Base-by-base conservation (phyloP, 1,139 yeast species). In the Candida gigantensis region DNA sequence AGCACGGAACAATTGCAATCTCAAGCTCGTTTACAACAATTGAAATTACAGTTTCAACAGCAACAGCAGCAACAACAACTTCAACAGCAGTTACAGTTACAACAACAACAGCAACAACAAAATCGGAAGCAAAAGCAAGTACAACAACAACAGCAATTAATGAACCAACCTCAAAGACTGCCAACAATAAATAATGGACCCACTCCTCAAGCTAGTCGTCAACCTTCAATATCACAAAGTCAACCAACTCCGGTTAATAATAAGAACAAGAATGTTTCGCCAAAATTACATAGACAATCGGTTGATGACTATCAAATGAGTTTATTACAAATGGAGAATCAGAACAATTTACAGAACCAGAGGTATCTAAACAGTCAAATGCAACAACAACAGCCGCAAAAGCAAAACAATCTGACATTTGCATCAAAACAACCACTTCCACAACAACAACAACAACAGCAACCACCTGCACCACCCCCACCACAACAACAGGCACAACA, bases 241-340 rank as follows among this genome's bases (percentile, higher is more conserved):
- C 31, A 21, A 21, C 23, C 30, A 5, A 26, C 21, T 14, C 26
- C 29, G 10, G 29, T 21, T 5, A 32, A 25, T 7, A 15, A 15
- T 14, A 25, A 25, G 10, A 15, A 12, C 18, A 32, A 25, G 4
- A 21, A 16, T 13, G 34, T 24, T 16, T 25, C 34, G 3, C 31
- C 36, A 9, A 34, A 33, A 23, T 38, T 33, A 20, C 43, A 37
- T 34, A 42, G 40, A 43, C 49, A 54, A 24, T 54, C 57, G 3
- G 42, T 56, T 10, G 53, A 42, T 31, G 63, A 57, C 21, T 57
- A 57, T 40, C 64, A 58, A 40, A 41, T 50, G 42, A 58, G 52
- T 35, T 40, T 58, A 26, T 39, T 54, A 30, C 49, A 54, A 30
- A 55, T 57, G 60, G 62, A 57, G 23, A 53, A 53, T 39, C 63